A percentile compares a stretch with the other conserved stretches of the same genome.
Conservation (phyloP, 2,329 filamentous ascomycete genomes). For the Aspergillus ibericus region DNA sequence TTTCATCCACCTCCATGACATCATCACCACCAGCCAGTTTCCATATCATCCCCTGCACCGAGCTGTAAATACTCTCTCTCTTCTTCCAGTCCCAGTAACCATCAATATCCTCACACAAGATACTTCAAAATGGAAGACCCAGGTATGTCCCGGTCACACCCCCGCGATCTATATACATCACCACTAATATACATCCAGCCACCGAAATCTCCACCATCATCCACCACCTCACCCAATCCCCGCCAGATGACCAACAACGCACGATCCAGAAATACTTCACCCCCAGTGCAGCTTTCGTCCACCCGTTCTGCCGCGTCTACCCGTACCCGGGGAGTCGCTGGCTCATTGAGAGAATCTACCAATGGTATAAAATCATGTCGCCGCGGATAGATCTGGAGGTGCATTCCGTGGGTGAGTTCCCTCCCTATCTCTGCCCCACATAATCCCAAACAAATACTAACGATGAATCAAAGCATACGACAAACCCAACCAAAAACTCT, state of each 20-base stretch:
- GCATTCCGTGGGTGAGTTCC: constrained; percentile 55
- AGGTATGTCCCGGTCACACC: constrained; percentile 11
- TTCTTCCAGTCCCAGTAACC: constrained; percentile 20
- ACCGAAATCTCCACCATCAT: constrained; percentile 68
- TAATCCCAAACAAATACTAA: constrained; percentile 1
- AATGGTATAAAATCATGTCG: constrained; percentile 81
- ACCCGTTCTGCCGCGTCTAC: constrained; percentile 73
- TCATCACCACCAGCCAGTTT: neutral
- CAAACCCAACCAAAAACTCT: constrained; percentile 64
- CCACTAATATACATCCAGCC: constrained; percentile 33
- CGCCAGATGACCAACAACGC: constrained; percentile 63
- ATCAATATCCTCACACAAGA: neutral
- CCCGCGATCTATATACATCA: constrained; percentile 15
- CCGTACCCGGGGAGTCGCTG: constrained; percentile 63
- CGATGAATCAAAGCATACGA: constrained; percentile 64
- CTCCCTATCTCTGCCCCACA: neutral
- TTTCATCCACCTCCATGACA: no score
- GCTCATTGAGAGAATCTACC: constrained; percentile 69
- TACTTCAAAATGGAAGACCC: constrained; percentile 23
- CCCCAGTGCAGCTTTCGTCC: constrained; percentile 68
- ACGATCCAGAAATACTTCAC: constrained; percentile 73
- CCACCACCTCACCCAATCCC: constrained; percentile 65
- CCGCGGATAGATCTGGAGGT: constrained; percentile 69
- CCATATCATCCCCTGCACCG: neutral
- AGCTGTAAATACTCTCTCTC: neutral